These are phyloP conservation scores for Bipolaris sorokiniana DNA, from an alignment of 2,329 filamentous ascomycete genomes.

Conservation along the genomic window DNA sequence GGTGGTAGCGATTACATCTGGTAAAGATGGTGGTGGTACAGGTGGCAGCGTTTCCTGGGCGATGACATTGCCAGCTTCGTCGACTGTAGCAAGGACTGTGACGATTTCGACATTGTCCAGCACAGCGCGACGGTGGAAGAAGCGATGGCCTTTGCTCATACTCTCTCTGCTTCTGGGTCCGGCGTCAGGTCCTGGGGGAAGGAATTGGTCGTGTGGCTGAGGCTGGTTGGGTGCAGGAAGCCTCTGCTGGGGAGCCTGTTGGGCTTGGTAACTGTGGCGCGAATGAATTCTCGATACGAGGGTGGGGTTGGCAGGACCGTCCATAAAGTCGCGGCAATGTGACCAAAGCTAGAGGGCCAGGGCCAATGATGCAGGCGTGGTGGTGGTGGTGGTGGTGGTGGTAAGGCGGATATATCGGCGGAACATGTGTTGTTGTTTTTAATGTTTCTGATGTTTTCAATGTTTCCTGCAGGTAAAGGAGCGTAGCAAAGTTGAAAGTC, in stretches of 20 bases:
- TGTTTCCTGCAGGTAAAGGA: background rate
- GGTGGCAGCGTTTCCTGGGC: constrained; percentile 29
- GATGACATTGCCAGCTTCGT: constrained; percentile 37
- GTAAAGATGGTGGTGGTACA: constrained; percentile 9
- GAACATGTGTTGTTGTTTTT: constrained; percentile 34
- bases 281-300: constrained; percentile 34
- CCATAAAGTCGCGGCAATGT: constrained; percentile 35
- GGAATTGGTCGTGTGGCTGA: constrained; percentile 21
- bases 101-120: constrained; percentile 26
- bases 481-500: constrained; percentile 36
- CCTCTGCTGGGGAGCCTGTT: constrained; percentile 16
- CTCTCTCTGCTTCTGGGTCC: constrained; percentile 29
- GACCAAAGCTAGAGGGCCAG: background rate
- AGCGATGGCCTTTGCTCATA: constrained; percentile 42
- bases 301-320: constrained; percentile 26
- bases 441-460: background rate
- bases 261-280: constrained; percentile 33
- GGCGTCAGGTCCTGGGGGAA: constrained; percentile 15
- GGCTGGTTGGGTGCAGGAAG: constrained; percentile 1
- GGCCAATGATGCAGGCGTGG: constrained; percentile 24
- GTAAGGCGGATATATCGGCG: constrained; percentile 25
- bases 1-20: background rate
- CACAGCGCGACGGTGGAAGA: constrained; percentile 43
- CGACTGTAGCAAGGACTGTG: constrained; percentile 41
- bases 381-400: constrained; percentile 30